Evolutionary conservation across 305 asterid genomes (phyloP), one percentile per base, ranked within the genome.

Genomic region (Caryopteris hybrid): DNA sequence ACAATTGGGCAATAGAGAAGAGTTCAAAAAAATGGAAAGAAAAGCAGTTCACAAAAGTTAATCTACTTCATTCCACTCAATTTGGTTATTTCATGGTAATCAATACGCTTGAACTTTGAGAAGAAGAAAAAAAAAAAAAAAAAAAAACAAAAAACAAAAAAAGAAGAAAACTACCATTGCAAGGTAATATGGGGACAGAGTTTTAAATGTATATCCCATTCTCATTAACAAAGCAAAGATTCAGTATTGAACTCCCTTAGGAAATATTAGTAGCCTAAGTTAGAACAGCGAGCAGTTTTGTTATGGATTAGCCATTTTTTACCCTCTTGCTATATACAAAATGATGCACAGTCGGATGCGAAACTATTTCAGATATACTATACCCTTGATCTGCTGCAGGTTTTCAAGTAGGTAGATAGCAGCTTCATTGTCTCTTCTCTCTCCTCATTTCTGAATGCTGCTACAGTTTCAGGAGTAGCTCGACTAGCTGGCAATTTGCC

Each of bases 401-500:
- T 71, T 48, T 45, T 73, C 76, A 81, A 64, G 78, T 81, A 91
- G 70, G 52, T 59, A 12, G 78, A 50, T 56, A 91, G 71, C 72
- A 86, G 77, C 66, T 86, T 86, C 68, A 39, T 57, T 5, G 77
- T 75, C 76, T 69, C 78, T 74, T 81, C 83, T 61, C 87, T 70
- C 82, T 91, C 95, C 76, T 71, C 79, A 33, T 74, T 70, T 58
- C 93, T 82, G 75, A 80, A 86, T 53, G 87, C 87, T 43, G 79
- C 73, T 41, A 87, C 84, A 67, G 59, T 82, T 75, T 69, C 84
- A 21, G 90, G 81, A 84, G 79, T 85, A 48, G 95, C 97, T 76
- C 70, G 88, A 74, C 82, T 81, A 66, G 88, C 92, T 22, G 96
- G 97, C 41, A 91, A 60, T 80, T 74, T 88, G 1, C 96, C 96